Base-by-base conservation (phyloP, 495 filamentous ascomycete species). In the Penicillium verhagenii region DNA sequence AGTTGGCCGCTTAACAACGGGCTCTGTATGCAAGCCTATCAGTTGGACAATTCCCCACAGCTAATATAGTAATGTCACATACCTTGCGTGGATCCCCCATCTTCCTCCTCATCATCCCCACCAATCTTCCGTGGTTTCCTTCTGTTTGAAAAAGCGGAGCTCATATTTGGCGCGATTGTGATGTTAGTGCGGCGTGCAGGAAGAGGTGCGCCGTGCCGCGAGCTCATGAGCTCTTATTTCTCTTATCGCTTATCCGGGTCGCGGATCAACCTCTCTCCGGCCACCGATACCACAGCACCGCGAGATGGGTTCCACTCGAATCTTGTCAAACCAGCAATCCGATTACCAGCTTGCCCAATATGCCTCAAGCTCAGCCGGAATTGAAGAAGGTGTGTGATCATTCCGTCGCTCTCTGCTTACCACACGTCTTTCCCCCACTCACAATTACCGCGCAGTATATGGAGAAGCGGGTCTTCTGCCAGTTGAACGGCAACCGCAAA, bases 321-420 rank as follows among this genome's bases (percentile, higher is more conserved):
- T 35, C 49, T 47, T 53, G 49, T 23, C 52, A 44, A 58, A 40
- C 56, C 28, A 21, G 38, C 38, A 47, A 55, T 63, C 47, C 46
- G 44, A 55, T 59, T 28, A 61, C 53, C 50, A 48, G 49, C 50
- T 56, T 59, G 57, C 58, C 69, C 75, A 89, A 81, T 57, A 98
- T 98, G 95, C 91, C 95, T 75, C 93, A 93, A 89, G 91, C 94
- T 70, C 93, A 97, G 76, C 95, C 94, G 57, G 95, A 98, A 74
- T 85, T 98, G 56, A 97, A 98, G 76, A 97, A 97, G 85, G 94
- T 93, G 70, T 42, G 75, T 58, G 10, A 3, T 25, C 4, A 33
- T 33, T 2, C 14, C 6, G 18, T n/a, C 13, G 4, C 9, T 25
- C 19, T 8, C 14, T 29, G 14, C 21, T 16, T 24, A 37, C 23